These are phyloP conservation scores for Vitis rupestris DNA, from an alignment of 164 flowering plant species.

Conservation along the genomic window DNA sequence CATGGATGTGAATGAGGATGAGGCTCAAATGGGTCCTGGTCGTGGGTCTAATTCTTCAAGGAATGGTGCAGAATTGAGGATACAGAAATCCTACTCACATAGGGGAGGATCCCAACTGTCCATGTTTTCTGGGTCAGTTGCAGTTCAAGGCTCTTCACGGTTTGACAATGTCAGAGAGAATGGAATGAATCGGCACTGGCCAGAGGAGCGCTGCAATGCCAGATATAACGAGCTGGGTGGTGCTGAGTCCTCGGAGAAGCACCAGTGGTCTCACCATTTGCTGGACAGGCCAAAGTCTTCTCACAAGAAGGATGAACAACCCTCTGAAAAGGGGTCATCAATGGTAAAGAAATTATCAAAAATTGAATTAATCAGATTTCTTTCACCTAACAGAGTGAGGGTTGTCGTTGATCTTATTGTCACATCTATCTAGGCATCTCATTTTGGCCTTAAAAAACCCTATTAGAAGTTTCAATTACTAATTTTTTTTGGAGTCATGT, in stretches of 20 bases:
- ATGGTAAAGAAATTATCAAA: slow-evolving; percentile 24
- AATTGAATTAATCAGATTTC: no score
- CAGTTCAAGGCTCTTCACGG: slow-evolving; percentile 40
- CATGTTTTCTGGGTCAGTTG: slow-evolving; percentile 53
- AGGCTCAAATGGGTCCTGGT: slow-evolving; percentile 21
- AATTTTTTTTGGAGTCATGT: not conserved
- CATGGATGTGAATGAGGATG: slow-evolving; percentile 13
- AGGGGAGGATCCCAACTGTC: slow-evolving; percentile 38
- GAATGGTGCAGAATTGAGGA: slow-evolving; percentile 33
- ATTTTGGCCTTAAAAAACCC: not conserved
- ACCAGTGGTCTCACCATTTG: slow-evolving; percentile 48
- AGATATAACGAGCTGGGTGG: slow-evolving; percentile 36
- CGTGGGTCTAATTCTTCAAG: slow-evolving; percentile 23
- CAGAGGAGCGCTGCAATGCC: slow-evolving; percentile 25
- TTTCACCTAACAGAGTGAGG: no score
- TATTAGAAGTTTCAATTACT: not conserved
- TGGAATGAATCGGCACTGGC: slow-evolving; percentile 38
- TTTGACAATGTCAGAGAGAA: slow-evolving; percentile 34
- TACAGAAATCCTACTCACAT: slow-evolving; percentile 41
- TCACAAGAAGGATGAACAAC: slow-evolving; percentile 42
- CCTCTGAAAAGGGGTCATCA: slow-evolving; percentile 30
- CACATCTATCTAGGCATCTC: not conserved
- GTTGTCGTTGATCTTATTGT: no score
- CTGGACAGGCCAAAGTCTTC: slow-evolving; percentile 43
- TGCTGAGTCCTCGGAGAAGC: slow-evolving; percentile 37